Base-by-base conservation (phyloP, 179 eudicot genomes). In the Pouteria campechiana region DNA sequence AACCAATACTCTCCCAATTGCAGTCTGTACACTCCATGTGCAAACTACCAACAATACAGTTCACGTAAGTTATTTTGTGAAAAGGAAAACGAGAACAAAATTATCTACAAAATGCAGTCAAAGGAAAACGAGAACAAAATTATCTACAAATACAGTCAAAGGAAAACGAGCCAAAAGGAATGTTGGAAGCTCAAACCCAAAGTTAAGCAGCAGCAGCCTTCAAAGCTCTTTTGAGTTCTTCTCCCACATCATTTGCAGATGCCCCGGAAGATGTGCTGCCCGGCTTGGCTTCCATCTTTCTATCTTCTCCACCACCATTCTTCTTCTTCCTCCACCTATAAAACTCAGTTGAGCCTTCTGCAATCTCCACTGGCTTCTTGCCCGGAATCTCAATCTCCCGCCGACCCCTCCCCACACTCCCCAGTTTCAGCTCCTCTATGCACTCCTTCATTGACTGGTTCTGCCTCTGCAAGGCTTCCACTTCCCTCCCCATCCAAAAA, bases 161-260 rank as follows among this genome's bases (percentile, higher is more conserved):
- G n/a, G n/a, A n/a, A n/a, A n/a, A n/a, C n/a, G n/a, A n/a, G n/a
- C n/a, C n/a, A n/a, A n/a, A n/a, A n/a, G n/a, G n/a, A n/a, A n/a
- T n/a, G n/a, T n/a, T n/a, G n/a, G n/a, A n/a, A n/a, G n/a, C n/a
- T n/a, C n/a, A n/a, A n/a, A n/a, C n/a, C n/a, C n/a, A n/a, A n/a
- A n/a, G n/a, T 52, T 44, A 55, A 37, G 78, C 50, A 4, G 80
- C 58, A 58, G 92, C 92, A 44, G 93, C 93, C 65, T 56, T 75
- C 11, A 86, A 85, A 18, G 86, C 93, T 59, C 63, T 77, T 50
- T 83, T 74, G 72, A 83, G 44, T 65, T 87, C 96, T 66, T 55
- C 77, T 63, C 77, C 90, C 44, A 87, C 64, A 52, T 83, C 81
- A 59, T 38, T 69, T 20, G 48, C 46, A 23, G 25, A 20, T 32